Evolutionary conservation across 2,329 filamentous ascomycete genomes (phyloP), one percentile per base, ranked within the genome.

Genomic region (Phialophora tarda): DNA sequence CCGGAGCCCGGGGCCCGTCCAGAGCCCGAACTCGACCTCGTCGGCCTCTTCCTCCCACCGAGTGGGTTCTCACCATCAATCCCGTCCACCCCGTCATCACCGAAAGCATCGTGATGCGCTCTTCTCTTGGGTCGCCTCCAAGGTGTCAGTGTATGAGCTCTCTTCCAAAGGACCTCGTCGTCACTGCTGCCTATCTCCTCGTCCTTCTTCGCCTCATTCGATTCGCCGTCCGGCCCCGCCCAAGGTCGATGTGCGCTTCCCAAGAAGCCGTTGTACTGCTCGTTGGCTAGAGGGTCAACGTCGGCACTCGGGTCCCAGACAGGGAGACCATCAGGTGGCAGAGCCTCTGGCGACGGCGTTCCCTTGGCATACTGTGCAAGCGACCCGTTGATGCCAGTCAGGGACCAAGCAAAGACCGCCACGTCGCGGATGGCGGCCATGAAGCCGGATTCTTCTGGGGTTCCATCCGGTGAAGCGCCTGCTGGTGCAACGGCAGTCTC

Each of bases 401-500:
- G 79, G 1, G 89, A 89, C 91, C 91, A 96, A 10, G 91, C 91
- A 75, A 96, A 95, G n/a, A 95, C 90, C 1, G 91, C 91, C 56
- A 93, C 90, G 62, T 95, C 91, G 64, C 90, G 88, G 71, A 96
- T 96, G 2, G 89, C 90, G 62, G 85, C 84, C 90, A 95, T 92
- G 73, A 95, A 87, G 62, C 88, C 67, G n/a, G 66, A 58, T 14
- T 8, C 81, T 47, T 71, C 71, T 11, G 67, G 77, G 3, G 75
- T 70, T 30, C 80, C 78, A 26, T 77, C 73, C 0, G 79, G 76
- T 26, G 79, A 77, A 3, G 81, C 77, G 23, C 79, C 76, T 2
- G 82, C 77, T 14, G 76, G 72, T 47, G 65, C 63, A 11, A 64
- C 34, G 24, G 66, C 50, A 21, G 63, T 50, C 23, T 67, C 62